phyloP scores from a whole-genome alignment of 768 basidiomycete species.

The Phlebiopsis flavidoalba region DNA sequence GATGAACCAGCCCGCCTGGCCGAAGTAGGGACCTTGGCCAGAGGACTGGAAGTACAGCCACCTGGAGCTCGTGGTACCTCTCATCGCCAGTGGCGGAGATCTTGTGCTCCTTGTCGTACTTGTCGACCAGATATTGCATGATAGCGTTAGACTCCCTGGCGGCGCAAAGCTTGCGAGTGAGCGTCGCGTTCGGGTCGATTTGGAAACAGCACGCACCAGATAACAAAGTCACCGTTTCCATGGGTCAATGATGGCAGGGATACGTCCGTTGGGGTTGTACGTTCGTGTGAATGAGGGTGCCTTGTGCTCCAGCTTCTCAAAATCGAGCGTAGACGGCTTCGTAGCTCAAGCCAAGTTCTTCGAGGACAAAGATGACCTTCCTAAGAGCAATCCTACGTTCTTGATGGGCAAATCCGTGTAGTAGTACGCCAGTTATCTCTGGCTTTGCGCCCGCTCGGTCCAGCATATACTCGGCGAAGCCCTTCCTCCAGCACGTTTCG shows the following conservation, averaged over 20 bases:
- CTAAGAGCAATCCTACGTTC: not conserved
- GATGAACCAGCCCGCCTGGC: constrained; percentile 17
- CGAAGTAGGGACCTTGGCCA: constrained; percentile 19
- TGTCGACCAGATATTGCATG: constrained; percentile 33
- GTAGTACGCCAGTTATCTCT: too few relatives aligned
- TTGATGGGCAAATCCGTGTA: too few relatives aligned
- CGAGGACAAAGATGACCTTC: constrained; percentile 14
- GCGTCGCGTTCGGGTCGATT: not conserved
- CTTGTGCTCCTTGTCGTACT: constrained; percentile 37
- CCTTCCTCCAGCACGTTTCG: too few relatives aligned
- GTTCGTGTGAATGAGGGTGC: constrained; percentile 5
- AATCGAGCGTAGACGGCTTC: constrained; percentile 13
- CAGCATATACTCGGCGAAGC: too few relatives aligned
- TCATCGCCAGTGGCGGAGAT: constrained; percentile 9
- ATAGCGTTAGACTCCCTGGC: constrained; percentile 32
- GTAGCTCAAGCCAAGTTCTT: constrained; percentile 15
- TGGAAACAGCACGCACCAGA: constrained; percentile 16
- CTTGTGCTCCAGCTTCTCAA: constrained; percentile 14
- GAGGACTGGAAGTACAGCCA: constrained; percentile 36
- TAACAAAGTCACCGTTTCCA: constrained; percentile 19
- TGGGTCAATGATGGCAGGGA: constrained; percentile 27
- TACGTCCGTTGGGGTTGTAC: constrained; percentile 25
- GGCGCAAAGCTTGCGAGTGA: too few relatives aligned
- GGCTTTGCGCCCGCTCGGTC: too few relatives aligned
- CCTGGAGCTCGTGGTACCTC: constrained; percentile 19